Evolutionary conservation across 129 eudicot genomes (phyloP).

Genomic region (Apium graveolens): DNA sequence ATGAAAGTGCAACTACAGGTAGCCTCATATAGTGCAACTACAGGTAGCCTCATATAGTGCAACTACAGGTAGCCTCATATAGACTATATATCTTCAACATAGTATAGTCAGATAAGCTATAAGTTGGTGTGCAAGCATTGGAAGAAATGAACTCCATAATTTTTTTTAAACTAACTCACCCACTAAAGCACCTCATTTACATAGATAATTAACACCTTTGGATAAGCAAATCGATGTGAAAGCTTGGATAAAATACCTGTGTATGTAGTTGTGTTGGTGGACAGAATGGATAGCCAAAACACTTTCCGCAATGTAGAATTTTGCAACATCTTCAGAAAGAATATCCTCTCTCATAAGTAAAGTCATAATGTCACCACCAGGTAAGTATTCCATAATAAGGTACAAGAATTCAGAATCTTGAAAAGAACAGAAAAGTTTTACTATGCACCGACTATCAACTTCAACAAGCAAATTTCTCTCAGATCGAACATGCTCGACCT

Average conservation of each 20-base stretch:
- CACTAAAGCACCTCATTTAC: neutral
- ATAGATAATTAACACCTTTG: neutral
- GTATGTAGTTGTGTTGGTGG: constrained; percentile 80
- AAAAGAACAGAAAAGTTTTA: constrained; percentile 78
- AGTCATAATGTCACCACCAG: constrained; percentile 97
- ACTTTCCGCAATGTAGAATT: constrained; percentile 88
- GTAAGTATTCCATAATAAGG: constrained; percentile 91
- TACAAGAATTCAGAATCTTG: constrained; percentile 82
- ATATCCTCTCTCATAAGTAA: constrained; percentile 80
- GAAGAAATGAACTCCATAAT: too few species aligned
- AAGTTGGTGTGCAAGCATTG: too few species aligned
- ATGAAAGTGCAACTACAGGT: neutral
- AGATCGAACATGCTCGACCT: constrained; percentile 92
- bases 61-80: too few species aligned
- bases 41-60: too few species aligned
- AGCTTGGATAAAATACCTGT: constrained; percentile 37
- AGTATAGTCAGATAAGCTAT: too few species aligned
- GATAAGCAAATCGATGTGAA: neutral
- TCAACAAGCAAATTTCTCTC: constrained; percentile 93
- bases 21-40: too few species aligned
- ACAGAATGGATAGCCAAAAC: constrained; percentile 76
- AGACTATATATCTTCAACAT: neutral
- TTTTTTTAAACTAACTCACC: neutral
- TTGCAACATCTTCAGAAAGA: constrained; percentile 85
- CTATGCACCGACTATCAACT: constrained; percentile 93